A percentile compares a stretch with the other conserved stretches of the same genome.
Evolutionary conservation across 352 stramenopile species (phyloP).

Genomic region (Thraustochytrium striatum): DNA sequence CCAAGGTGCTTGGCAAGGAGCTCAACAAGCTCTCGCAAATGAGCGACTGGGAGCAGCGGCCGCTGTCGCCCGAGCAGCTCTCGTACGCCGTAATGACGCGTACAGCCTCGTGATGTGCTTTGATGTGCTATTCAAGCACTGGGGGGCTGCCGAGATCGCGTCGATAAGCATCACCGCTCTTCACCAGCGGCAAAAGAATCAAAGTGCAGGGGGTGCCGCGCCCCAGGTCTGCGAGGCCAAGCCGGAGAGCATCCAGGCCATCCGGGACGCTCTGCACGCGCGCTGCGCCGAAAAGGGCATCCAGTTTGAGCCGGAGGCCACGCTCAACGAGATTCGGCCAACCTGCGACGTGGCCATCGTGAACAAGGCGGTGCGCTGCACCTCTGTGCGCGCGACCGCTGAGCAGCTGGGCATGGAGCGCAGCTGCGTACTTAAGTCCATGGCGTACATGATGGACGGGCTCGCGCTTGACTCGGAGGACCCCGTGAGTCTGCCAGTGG

Average conservation of each 20-base stretch:
- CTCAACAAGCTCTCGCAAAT: slow-evolving; percentile 43
- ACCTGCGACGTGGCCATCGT: background rate
- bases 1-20: slow-evolving; percentile 35
- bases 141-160: background rate
- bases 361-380: background rate
- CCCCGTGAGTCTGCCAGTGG: too few species aligned
- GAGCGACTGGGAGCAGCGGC: slow-evolving; percentile 36
- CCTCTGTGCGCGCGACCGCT: background rate
- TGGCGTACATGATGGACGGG: slow-evolving; percentile 17
- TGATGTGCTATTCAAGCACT: slow-evolving; percentile 2
- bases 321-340: background rate
- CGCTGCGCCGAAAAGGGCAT: background rate
- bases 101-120: background rate
- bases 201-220: background rate
- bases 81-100: slow-evolving; percentile 39
- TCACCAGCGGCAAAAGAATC: background rate
- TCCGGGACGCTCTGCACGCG: background rate
- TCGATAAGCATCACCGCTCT: background rate
- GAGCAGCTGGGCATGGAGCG: background rate
- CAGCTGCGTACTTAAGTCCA: slow-evolving; percentile 5
- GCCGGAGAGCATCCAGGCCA: background rate
- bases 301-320: background rate
- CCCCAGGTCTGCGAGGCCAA: background rate
- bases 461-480: background rate
- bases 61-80: slow-evolving; percentile 5